phyloP scores from a whole-genome alignment of 805 yeast genomes.

The Tetrapisispora iriomotensis region DNA sequence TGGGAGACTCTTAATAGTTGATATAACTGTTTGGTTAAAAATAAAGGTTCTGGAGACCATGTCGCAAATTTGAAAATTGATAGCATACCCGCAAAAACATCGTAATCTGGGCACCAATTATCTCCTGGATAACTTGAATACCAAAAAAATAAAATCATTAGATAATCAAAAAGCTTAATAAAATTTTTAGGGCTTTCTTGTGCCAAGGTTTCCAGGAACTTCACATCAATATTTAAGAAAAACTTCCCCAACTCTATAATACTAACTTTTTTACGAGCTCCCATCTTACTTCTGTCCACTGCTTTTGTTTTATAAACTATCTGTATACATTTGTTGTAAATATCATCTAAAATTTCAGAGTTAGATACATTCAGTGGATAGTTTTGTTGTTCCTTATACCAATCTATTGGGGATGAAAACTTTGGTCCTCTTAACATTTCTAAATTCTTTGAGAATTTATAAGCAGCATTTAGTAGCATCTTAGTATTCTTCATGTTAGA shows the following conservation, averaged over 20 bases:
- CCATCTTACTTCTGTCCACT: not conserved
- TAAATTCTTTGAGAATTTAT: too few relatives aligned
- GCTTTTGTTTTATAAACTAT: not conserved
- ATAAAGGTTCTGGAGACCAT: slow-evolving; percentile 2
- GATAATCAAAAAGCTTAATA: not conserved
- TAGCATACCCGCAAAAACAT: too few relatives aligned
- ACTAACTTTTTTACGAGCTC: too few relatives aligned
- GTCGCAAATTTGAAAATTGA: not conserved
- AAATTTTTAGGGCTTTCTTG: not conserved
- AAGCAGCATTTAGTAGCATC: slow-evolving; percentile 4
- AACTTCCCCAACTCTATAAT: too few relatives aligned
- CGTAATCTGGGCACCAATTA: too few relatives aligned
- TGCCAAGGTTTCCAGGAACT: not conserved
- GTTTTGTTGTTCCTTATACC: slow-evolving; percentile 3
- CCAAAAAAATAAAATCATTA: not conserved
- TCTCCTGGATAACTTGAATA: too few relatives aligned
- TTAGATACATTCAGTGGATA: not conserved
- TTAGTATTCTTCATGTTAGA: slow-evolving; percentile 4
- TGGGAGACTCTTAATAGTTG: not conserved
- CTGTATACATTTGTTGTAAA: not conserved
- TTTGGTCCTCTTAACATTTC: not conserved
- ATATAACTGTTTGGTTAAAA: not conserved
- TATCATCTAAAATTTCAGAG: not conserved
- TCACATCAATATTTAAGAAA: too few relatives aligned
- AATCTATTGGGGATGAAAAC: slow-evolving; percentile 2